phyloP scores from a whole-genome alignment of 768 basidiomycete genomes.

The Mrakia gelida region DNA sequence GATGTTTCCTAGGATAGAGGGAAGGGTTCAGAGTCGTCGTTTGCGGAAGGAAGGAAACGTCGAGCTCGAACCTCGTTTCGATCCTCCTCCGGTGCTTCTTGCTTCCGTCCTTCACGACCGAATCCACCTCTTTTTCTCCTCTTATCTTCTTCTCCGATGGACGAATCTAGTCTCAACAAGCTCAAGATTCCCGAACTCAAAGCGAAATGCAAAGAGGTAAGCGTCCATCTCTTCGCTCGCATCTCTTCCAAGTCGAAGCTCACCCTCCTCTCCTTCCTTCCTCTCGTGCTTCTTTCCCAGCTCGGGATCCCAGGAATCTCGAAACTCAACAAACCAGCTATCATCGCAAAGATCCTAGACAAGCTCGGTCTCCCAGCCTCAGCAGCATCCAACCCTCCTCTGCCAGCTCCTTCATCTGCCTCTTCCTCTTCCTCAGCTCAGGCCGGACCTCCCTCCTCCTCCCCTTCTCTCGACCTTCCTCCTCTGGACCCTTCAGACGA shows the following conservation, averaged over 20 bases:
- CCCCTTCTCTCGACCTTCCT: no score
- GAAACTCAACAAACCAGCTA: conserved; percentile 18
- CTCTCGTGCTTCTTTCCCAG: background rate
- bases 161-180: conserved; percentile 3
- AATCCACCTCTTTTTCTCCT: background rate
- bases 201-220: conserved; percentile 21
- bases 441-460: background rate
- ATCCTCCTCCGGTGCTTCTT: background rate
- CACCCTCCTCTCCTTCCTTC: background rate
- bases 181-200: conserved; percentile 18
- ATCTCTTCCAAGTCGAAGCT: background rate
- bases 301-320: conserved; percentile 16
- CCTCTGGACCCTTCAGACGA: no score
- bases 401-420: background rate
- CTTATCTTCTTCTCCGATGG: conserved; percentile 9
- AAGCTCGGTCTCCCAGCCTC: background rate
- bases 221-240: background rate
- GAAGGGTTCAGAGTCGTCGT: no score
- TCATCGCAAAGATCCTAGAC: conserved; percentile 3
- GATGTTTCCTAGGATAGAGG: no score
- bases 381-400: background rate
- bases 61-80: no score
- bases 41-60: no score
- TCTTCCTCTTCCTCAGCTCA: background rate
- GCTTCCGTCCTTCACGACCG: background rate